Base-by-base conservation (phyloP, 2,329 filamentous ascomycete species). In the Trichoderma guizhouense region DNA sequence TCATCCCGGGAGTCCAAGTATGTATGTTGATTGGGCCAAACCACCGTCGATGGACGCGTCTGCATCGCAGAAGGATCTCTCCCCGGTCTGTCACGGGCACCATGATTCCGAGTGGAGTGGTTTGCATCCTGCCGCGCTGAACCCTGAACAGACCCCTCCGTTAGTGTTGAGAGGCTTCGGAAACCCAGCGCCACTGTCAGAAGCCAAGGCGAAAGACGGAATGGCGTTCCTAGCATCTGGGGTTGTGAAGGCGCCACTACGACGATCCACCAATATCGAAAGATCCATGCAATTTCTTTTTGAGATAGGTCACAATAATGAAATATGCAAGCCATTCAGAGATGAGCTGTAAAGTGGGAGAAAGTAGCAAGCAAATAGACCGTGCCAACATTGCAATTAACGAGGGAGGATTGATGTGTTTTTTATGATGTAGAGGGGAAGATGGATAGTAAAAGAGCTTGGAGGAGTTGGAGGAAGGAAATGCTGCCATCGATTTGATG, bases 161-260 rank as follows among this genome's bases (percentile, higher is more conserved):
- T 68, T 69, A 69, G 67, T 53, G 58, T 66, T 43, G 60, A 71
- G 70, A 74, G 74, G 74, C 73, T 73, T 74, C 74, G 73, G 74
- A 74, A 72, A 71, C 66, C 64, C 68, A 67, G 68, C 73, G 72
- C 74, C 74, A 74, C 72, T 57, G 68, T 71, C 69, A 72, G 72
- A 66, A 73, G 72, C 71, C 74, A 74, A 74, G 71, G 68, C 67
- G 39, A 65, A 58, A 26, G 63, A 51, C 67, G 71, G 47, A 72
- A 72, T 65, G 71, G 71, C 71, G 71, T 71, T 30, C 55, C 67
- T 72, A 60, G 60, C 30, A 72, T 71, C 71, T 70, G 71, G 71
- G 71, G 71, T 70, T 70, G 32, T 30, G n/a, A 28, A 72, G 71
- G 18, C 71, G 71, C 71, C 71, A 65, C 71, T 51, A 26, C 60